Base-by-base conservation (phyloP, 495 filamentous ascomycete species). In the Trichoderma orchidacearum region DNA sequence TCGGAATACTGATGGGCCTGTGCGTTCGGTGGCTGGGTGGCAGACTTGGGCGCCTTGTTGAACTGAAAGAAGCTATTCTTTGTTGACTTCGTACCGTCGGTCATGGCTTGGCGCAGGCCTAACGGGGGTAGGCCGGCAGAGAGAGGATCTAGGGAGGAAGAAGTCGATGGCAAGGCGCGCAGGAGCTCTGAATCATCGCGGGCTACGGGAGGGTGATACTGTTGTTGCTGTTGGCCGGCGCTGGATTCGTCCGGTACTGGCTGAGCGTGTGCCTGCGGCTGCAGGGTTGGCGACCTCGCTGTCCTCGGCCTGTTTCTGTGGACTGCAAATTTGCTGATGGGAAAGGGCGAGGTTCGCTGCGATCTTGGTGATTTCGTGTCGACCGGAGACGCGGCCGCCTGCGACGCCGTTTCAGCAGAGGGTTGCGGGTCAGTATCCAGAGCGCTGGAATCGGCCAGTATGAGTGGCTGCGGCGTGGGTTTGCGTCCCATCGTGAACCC, bases 51-150 rank as follows among this genome's bases (percentile, higher is more conserved):
- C 54, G 63, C 52, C 59, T 75, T 75, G 12, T 75, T 75, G 60
- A 67, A 64, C 63, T 76, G 73, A 36, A 77, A 73, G 63, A 72
- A 72, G 59, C 69, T 60, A 32, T 63, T 65, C 58, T 70, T 70
- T 27, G 69, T 68, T 23, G 64, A 51, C 59, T 67, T 72, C 41
- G 65, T 58, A 18, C 69, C 68, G 61, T 50, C 58, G 59, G 41
- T 63, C 53, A 55, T 67, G 66, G 54, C 53, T 15, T 55, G 32
- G 32, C 28, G 32, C 32, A 70, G 61, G 51, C 64, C 64, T 51
- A 72, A 67, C 66, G 69, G 63, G 55, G 69, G 62, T 18, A 41
- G 17, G 13, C n/a, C 51, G 51, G 51, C 34, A 11, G 56, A 41
- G 27, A 28, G 51, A 17, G 35, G 51, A 54, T 54, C 35, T 27